phyloP scores from a whole-genome alignment of 805 yeast species.

The Nakazawaea laoshanensis region DNA sequence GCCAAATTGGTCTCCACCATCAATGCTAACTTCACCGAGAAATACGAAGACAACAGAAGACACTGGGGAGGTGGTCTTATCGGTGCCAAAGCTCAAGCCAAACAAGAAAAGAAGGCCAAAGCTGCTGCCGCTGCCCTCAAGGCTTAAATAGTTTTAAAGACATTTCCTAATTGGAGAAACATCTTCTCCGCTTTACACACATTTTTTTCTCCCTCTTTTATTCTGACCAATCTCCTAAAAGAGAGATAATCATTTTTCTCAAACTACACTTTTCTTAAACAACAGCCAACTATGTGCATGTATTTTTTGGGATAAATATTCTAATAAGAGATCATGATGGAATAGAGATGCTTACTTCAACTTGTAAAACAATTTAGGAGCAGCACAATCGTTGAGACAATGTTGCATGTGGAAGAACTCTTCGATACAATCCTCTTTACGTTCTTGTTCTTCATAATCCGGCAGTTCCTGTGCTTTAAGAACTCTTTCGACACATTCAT shows the following conservation, averaged over 20 bases:
- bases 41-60: slow-evolving; percentile 93
- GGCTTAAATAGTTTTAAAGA: slow-evolving; percentile 3
- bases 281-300: too few relatives aligned
- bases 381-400: slow-evolving; percentile 84
- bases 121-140: slow-evolving; percentile 14
- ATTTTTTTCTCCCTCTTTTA: too few relatives aligned
- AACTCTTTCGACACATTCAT: slow-evolving; percentile 94
- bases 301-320: too few relatives aligned
- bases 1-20: slow-evolving; percentile 89
- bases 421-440: slow-evolving; percentile 97
- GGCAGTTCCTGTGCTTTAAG: slow-evolving; percentile 78
- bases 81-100: slow-evolving; percentile 90
- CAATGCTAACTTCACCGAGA: slow-evolving; percentile 87
- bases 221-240: too few relatives aligned
- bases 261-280: too few relatives aligned
- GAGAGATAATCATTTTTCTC: too few relatives aligned
- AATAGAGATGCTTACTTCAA: too few relatives aligned
- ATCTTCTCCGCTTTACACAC: background rate
- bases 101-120: slow-evolving; percentile 69
- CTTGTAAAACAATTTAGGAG: slow-evolving; percentile 82
- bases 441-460: slow-evolving; percentile 66
- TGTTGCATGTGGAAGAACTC: slow-evolving; percentile 97
- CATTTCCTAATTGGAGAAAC: background rate
- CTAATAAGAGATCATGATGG: too few relatives aligned
- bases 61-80: slow-evolving; percentile 99